These are phyloP conservation scores for Boletus patriciae DNA, from an alignment of 768 basidiomycete genomes.

Conservation along the genomic window DNA sequence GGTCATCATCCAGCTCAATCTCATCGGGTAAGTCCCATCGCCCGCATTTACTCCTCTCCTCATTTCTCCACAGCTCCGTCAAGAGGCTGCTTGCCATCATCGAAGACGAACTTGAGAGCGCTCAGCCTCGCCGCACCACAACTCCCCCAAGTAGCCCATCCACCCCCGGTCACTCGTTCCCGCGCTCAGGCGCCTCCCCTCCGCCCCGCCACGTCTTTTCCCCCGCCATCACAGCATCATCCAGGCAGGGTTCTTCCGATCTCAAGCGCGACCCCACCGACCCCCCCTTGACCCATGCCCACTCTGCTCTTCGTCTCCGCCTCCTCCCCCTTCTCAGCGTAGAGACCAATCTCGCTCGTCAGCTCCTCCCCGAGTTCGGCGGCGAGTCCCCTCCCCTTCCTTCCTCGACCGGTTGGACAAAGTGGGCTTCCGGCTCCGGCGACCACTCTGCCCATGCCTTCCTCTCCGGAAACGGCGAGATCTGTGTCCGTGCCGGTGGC, in stretches of 20 bases:
- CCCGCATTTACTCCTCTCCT: neutral
- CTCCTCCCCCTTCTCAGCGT: slow-evolving; percentile 55
- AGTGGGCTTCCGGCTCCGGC: slow-evolving; percentile 22
- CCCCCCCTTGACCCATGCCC: slow-evolving; percentile 24
- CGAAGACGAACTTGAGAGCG: slow-evolving; percentile 39
- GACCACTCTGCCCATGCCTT: neutral
- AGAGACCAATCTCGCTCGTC: slow-evolving; percentile 50
- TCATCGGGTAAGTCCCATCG: slow-evolving; percentile 49
- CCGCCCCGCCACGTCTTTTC: neutral
- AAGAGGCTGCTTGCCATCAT: slow-evolving; percentile 57
- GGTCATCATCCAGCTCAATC: slow-evolving; percentile 65
- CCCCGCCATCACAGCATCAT: neutral
- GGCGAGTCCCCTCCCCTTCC: slow-evolving; percentile 28
- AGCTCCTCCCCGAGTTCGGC: slow-evolving; percentile 46
- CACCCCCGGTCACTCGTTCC: neutral
- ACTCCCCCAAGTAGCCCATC: neutral
- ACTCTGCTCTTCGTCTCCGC: slow-evolving; percentile 35
- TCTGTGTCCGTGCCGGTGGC: slow-evolving; percentile 56
- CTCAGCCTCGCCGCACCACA: neutral
- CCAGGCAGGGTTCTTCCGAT: neutral
- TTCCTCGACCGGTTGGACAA: slow-evolving; percentile 24
- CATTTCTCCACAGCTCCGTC: slow-evolving; percentile 44
- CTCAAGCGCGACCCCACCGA: neutral
- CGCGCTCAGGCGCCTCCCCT: neutral
- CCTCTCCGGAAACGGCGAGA: slow-evolving; percentile 26